Evolutionary conservation across 768 basidiomycete genomes (phyloP).

Genomic region (Suillus clintonianus): DNA sequence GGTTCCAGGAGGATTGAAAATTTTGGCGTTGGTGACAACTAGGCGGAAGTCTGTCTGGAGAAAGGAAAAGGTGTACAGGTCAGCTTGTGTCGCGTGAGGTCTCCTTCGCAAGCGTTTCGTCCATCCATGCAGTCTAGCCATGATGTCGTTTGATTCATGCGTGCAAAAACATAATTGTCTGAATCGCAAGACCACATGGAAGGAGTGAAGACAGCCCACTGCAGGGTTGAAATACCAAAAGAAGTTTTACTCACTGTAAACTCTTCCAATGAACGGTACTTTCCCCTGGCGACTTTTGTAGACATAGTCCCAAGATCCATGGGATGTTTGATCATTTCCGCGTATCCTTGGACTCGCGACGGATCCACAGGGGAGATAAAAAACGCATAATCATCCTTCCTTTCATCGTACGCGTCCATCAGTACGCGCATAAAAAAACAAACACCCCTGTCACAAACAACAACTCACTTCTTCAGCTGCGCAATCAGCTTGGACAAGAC

Average conservation of each 20-base stretch:
- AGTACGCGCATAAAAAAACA: not conserved
- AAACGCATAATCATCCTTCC: slow-evolving; percentile 87
- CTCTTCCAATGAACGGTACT: slow-evolving; percentile 79
- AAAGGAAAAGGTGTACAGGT: slow-evolving; percentile 1
- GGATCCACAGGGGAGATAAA: slow-evolving; percentile 71
- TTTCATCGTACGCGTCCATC: slow-evolving; percentile 29
- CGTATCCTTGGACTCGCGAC: slow-evolving; percentile 59
- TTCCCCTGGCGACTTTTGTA: slow-evolving; percentile 71
- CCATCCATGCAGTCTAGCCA: not conserved
- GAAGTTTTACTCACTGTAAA: slow-evolving; percentile 58
- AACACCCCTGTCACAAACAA: not conserved
- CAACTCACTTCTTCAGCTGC: slow-evolving; percentile 72
- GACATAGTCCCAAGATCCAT: slow-evolving; percentile 94
- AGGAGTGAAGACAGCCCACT: not conserved
- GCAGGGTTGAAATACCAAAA: not conserved
- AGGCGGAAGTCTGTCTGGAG: slow-evolving; percentile 67
- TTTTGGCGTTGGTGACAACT: slow-evolving; percentile 72
- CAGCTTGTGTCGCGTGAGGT: slow-evolving; percentile 12
- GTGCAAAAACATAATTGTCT: not conserved
- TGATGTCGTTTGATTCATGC: not conserved
- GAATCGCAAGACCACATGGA: not conserved
- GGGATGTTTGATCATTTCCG: slow-evolving; percentile 73
- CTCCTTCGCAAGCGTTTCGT: not conserved
- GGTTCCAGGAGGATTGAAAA: slow-evolving; percentile 72
- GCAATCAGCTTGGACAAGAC: slow-evolving; percentile 64